Evolutionary conservation across 495 filamentous ascomycete genomes (phyloP).

Genomic region (Neurospora sp.): DNA sequence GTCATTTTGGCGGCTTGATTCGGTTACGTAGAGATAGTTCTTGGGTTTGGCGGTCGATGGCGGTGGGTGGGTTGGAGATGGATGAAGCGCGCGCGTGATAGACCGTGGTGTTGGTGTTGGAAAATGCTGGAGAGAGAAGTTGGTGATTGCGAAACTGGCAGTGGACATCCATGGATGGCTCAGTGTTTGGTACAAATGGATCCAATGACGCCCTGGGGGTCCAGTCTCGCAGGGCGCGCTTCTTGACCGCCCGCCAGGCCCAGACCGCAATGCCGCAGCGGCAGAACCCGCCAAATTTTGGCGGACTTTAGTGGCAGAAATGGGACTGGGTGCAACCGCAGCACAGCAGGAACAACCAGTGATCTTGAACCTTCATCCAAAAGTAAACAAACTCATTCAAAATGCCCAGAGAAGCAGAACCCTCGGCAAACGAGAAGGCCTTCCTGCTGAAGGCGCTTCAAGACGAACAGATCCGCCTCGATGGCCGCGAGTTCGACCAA

Average conservation of each 20-base stretch:
- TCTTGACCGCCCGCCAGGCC: constrained; percentile 9
- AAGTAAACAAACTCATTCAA: constrained; percentile 5
- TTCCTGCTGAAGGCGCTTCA: constrained; percentile 68
- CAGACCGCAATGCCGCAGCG: background rate
- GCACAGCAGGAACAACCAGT: constrained; percentile 1
- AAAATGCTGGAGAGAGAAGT: background rate
- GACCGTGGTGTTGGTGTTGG: background rate
- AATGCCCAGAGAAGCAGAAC: constrained; percentile 86
- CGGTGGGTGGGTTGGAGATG: background rate
- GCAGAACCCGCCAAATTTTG: constrained; percentile 19
- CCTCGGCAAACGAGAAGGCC: constrained; percentile 65
- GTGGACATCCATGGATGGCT: background rate
- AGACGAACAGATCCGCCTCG: constrained; percentile 61
- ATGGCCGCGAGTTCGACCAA: constrained; percentile 68
- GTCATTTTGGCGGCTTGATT: constrained; percentile 42
- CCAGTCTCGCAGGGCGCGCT: background rate
- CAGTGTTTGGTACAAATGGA: background rate
- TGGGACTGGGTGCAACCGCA: constrained; percentile 3
- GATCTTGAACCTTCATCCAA: constrained; percentile 4
- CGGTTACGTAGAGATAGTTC: background rate
- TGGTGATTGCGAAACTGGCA: background rate
- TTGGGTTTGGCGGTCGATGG: background rate
- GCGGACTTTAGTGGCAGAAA: constrained; percentile 23
- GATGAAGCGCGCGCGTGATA: background rate
- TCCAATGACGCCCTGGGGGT: background rate